Percentiles rank a stretch among this genome's conserved stretches.
Evolutionary conservation across 352 stramenopile genomes (phyloP).

Genomic region (Aphanomyces invadans): DNA sequence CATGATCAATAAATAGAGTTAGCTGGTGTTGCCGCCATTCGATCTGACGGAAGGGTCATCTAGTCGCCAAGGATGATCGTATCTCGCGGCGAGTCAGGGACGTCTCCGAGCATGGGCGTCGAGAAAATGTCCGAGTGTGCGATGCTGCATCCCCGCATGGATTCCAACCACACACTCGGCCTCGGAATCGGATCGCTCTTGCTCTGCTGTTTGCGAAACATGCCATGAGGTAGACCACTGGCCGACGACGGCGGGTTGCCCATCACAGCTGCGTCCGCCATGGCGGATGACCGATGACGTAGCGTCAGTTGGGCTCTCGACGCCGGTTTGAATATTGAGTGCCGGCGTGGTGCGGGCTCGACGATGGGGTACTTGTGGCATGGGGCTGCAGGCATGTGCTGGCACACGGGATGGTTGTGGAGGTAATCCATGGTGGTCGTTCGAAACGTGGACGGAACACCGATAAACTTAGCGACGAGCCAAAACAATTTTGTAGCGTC

Average conservation of each 20-base stretch:
- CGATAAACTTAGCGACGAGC: slow-evolving; percentile 6
- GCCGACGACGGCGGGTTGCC: not conserved
- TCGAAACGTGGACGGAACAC: not conserved
- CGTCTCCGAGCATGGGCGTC: not conserved
- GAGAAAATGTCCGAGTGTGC: not conserved
- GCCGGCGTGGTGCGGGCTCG: not conserved
- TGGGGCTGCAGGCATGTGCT: not conserved
- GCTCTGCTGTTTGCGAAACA: slow-evolving; percentile 5
- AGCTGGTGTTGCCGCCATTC: not conserved
- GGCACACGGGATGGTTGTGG: slow-evolving; percentile 8
- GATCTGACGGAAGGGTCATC: not conserved
- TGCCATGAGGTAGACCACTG: not conserved
- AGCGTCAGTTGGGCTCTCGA: not conserved
- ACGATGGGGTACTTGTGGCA: slow-evolving; percentile 1
- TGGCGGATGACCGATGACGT: not conserved
- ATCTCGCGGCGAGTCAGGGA: not conserved
- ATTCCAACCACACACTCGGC: slow-evolving; percentile 4
- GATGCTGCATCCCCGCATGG: not conserved
- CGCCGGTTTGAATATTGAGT: not conserved
- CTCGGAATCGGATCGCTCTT: not conserved
- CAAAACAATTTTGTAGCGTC: slow-evolving; percentile 10
- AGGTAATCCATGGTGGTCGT: not conserved
- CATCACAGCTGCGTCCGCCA: not conserved
- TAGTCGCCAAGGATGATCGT: slow-evolving; percentile 3
- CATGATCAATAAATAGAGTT: slow-evolving; percentile 18